A percentile compares a stretch with the other conserved stretches of the same genome.
Conservation (phyloP, 495 filamentous ascomycete species). For the Apodospora peruviana region DNA sequence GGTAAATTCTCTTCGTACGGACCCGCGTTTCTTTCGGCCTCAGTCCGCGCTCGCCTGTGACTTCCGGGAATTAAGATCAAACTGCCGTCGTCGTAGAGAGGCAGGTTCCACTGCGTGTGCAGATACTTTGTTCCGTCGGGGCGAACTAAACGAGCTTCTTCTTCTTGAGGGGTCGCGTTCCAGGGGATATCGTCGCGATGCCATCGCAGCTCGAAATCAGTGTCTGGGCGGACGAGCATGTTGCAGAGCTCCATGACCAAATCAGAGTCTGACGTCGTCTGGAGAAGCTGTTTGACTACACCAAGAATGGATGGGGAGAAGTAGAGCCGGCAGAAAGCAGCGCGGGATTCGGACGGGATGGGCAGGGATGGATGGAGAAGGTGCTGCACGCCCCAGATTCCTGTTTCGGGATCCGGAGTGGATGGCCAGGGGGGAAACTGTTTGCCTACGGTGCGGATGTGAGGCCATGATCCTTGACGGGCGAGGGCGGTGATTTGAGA, state of each 20-base stretch:
- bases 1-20: slow-evolving; percentile 54
- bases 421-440: slow-evolving; percentile 79
- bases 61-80: slow-evolving; percentile 68
- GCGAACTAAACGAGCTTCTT: slow-evolving; percentile 35
- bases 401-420: slow-evolving; percentile 31
- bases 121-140: slow-evolving; percentile 22
- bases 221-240: slow-evolving; percentile 60
- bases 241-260: slow-evolving; percentile 82
- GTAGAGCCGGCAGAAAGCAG: slow-evolving; percentile 56
- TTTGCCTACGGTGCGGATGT: slow-evolving; percentile 76
- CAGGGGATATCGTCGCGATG: slow-evolving; percentile 72
- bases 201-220: slow-evolving; percentile 65
- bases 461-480: slow-evolving; percentile 61
- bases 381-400: slow-evolving; percentile 85
- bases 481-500: slow-evolving; percentile 49
- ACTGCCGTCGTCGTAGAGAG: slow-evolving; percentile 60
- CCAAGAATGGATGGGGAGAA: slow-evolving; percentile 56
- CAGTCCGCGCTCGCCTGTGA: slow-evolving; percentile 61
- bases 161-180: slow-evolving; percentile 48
- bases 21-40: slow-evolving; percentile 54
- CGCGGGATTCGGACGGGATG: slow-evolving; percentile 29
- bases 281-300: slow-evolving; percentile 52
- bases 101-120: slow-evolving; percentile 76
- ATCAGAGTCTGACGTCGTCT: background rate
- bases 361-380: slow-evolving; percentile 64